Evolutionary conservation across 495 filamentous ascomycete species (phyloP), one percentile per base, ranked within the genome.

Genomic region (Neurospora hispaniola): DNA sequence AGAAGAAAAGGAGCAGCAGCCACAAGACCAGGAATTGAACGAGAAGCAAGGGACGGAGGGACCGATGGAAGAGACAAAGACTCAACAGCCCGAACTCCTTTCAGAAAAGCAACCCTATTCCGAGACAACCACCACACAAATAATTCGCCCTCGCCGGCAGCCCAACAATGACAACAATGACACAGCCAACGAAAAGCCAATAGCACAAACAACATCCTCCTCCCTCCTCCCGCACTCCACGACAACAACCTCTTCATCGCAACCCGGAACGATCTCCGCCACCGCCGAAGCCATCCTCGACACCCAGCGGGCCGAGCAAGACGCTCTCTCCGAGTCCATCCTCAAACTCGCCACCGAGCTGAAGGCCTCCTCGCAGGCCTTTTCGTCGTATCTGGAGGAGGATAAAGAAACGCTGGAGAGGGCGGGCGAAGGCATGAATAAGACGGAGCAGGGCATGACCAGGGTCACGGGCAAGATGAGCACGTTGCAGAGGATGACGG

Each of bases 261-360:
- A 72, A 73, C 74, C 62, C 73, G 54, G 54, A 4, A 62, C 75
- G 43, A 78, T 75, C 54, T 62, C 79, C 69, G 76, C 77, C 31
- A 79, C 83, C 38, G 78, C 81, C 6, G 94, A 97, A 81, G 85
- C 88, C 1, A 86, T 92, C 35, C 88, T 98, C 7, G 87, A 90
- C 74, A 84, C 89, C 73, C 87, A 96, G 74, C 90, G 93, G 70
- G 81, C 81, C 43, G 93, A 97, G 81, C 94, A 97, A 80, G 93
- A 97, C 79, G 83, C 86, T n/a, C 86, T 99, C 0, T 96, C 96
- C 2, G 83, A 84, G 54, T 94, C 92, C 8, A 90, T 99, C 48
- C 85, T 97, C 11, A 76, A 84, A 7, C 90, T 97, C 75, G 96
- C 95, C 4, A 84, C 85, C 16, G 88, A 91, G 72, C 88, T 99